A percentile compares a stretch with the other conserved stretches of the same genome.
phyloP scores from a whole-genome alignment of 2,329 filamentous ascomycete species.

The Trichoderma afroharzianum region DNA sequence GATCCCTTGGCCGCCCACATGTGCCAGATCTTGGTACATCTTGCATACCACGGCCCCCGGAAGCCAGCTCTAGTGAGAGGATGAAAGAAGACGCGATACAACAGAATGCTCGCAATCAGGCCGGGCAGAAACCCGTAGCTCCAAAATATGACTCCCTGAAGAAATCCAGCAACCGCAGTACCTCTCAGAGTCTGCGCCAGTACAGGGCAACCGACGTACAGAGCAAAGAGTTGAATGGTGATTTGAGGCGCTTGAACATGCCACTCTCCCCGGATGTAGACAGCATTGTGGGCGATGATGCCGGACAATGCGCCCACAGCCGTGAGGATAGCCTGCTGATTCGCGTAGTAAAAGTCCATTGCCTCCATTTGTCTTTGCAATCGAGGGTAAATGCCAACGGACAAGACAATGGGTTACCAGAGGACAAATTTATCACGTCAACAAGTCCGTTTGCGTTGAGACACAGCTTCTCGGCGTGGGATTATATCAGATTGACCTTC shows the following conservation, averaged over 20 bases:
- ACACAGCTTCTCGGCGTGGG: not conserved
- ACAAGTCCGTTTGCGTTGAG: not conserved
- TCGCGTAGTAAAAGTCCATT: not conserved
- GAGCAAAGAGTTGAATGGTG: slow-evolving; percentile 5
- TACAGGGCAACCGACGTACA: not conserved
- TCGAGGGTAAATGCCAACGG: not conserved
- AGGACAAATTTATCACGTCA: not conserved
- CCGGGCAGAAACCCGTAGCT: not conserved
- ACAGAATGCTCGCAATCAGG: not conserved
- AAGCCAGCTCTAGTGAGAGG: not conserved
- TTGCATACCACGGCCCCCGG: not conserved
- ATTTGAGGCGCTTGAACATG: slow-evolving; percentile 25
- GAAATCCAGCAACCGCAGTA: not conserved
- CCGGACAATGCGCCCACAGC: not conserved
- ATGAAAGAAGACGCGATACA: not conserved
- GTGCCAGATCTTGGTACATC: not conserved
- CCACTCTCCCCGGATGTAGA: slow-evolving; percentile 28
- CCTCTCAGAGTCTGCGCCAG: not conserved
- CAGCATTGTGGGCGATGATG: not conserved
- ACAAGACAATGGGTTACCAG: not conserved
- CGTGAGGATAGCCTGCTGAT: not conserved
- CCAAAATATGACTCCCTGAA: not conserved
- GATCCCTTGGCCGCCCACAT: not conserved
- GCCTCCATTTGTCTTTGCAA: not conserved
- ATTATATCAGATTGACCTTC: not conserved